phyloP scores from a whole-genome alignment of 2,329 filamentous ascomycete species.

The Colletotrichum echinochloae region DNA sequence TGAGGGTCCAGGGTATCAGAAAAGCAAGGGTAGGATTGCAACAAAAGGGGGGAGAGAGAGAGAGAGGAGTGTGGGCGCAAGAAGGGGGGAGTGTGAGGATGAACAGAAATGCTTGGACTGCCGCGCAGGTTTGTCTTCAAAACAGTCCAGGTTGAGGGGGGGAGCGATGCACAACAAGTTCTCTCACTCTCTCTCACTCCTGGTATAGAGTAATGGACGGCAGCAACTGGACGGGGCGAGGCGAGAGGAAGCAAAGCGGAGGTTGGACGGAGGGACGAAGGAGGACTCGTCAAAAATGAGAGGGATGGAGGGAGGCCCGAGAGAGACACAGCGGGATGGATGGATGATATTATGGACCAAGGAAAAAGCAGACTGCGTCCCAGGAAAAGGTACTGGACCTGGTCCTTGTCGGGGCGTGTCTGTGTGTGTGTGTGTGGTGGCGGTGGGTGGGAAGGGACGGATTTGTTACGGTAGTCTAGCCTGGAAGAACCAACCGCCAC shows the following conservation, averaged over 20 bases:
- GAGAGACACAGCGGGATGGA: slow-evolving; percentile 16
- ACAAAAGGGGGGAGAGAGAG: slow-evolving; percentile 10
- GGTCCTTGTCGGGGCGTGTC: too few relatives aligned
- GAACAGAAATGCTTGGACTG: slow-evolving; percentile 28
- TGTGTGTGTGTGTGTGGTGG: not conserved
- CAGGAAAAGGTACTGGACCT: slow-evolving; percentile 1
- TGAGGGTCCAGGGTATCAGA: slow-evolving; percentile 12
- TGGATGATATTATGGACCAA: slow-evolving; percentile 27
- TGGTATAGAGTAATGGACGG: not conserved
- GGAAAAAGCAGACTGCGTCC: slow-evolving; percentile 10
- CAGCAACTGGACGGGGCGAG: too few relatives aligned
- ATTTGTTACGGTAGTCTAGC: slow-evolving; percentile 3
- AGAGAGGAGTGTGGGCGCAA: slow-evolving; percentile 1
- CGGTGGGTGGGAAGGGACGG: slow-evolving; percentile 17
- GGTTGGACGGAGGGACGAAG: slow-evolving; percentile 34
- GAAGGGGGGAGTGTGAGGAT: slow-evolving; percentile 23
- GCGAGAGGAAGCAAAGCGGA: not conserved
- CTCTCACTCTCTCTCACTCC: not conserved
- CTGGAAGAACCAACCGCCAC: not conserved
- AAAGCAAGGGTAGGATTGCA: slow-evolving; percentile 8
- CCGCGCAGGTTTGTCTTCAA: slow-evolving; percentile 22
- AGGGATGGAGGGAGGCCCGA: slow-evolving; percentile 37
- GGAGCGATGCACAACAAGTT: not conserved
- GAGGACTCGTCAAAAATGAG: slow-evolving; percentile 27
- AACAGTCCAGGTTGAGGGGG: slow-evolving; percentile 11